Evolutionary conservation across 164 flowering plant species (phyloP).

Genomic region (Umbellularia californica): DNA sequence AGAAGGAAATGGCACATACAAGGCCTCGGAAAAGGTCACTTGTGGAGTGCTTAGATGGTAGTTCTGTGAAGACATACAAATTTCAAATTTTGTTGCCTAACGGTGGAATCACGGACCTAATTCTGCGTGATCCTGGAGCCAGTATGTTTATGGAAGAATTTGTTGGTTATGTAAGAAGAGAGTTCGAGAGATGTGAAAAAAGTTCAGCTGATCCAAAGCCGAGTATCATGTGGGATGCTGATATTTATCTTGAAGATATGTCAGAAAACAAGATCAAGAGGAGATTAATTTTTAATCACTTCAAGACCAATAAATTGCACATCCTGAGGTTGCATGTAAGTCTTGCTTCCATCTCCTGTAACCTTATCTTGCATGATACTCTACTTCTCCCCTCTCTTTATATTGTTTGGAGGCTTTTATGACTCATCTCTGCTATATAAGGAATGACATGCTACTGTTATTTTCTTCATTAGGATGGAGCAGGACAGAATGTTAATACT

Average conservation of each 20-base stretch:
- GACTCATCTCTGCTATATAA: not conserved
- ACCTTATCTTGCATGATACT: not conserved
- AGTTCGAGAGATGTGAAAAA: slow-evolving; percentile 14
- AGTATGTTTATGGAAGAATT: slow-evolving; percentile 32
- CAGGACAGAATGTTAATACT: slow-evolving; percentile 24
- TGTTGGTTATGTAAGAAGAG: slow-evolving; percentile 20
- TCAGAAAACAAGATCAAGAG: slow-evolving; percentile 21
- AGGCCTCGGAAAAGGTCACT: slow-evolving; percentile 14
- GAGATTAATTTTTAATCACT: slow-evolving; percentile 24
- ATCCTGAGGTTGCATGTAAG: slow-evolving; percentile 50
- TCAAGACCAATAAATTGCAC: slow-evolving; percentile 33
- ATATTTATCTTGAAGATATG: slow-evolving; percentile 39
- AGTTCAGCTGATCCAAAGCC: slow-evolving; percentile 14
- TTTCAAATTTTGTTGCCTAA: slow-evolving; percentile 58
- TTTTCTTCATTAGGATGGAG: slow-evolving; percentile 47
- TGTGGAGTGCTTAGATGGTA: slow-evolving; percentile 6
- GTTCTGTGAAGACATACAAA: slow-evolving; percentile 23
- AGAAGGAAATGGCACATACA: slow-evolving; percentile 1
- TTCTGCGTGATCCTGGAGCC: slow-evolving; percentile 17
- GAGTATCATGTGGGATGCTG: slow-evolving; percentile 39
- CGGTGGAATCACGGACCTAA: slow-evolving; percentile 29
- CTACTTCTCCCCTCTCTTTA: not conserved
- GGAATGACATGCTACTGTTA: slow-evolving; percentile 1
- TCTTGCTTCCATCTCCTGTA: not conserved
- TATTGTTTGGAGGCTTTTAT: not conserved